Base-by-base conservation (phyloP, 139 green algal genomes). In the Pseudopediastrum boryanum region DNA sequence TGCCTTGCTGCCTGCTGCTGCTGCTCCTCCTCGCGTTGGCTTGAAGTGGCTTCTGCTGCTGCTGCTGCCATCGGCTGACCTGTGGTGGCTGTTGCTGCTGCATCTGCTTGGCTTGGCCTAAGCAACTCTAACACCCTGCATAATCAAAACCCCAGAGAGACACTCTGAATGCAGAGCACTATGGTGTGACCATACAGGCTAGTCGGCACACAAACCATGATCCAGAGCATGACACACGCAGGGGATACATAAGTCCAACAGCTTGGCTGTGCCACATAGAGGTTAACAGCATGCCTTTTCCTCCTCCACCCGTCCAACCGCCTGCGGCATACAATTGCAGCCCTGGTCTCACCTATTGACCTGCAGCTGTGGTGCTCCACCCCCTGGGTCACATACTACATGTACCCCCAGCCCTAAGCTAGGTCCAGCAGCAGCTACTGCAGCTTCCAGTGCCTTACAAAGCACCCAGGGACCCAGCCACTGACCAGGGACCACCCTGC, bases 401-500 rank as follows among this genome's bases (percentile, higher is more conserved):
- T 87, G 75, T 23, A 95, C 81, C 0, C 67, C 70, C 13, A 95
- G 64, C 0, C 83, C 85, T 48, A 70, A 58, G 8, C 16, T 58
- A 58, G 48, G 27, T 46, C 59, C 27, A 72, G 73, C 33, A 46
- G 85, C 64, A 29, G 35, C 38, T 50, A 56, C 83, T 7, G 89
- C 71, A 16, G 85, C 83, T 68, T 90, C 86, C 68, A 98, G 54
- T 42, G 90, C 79, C 25, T 89, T 84, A 86, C 92, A 98, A 50
- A 97, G 84, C 36, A 86, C 88, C 85, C 90, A 97, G 0, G 95
- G 95, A 0, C 95, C 95, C 59, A 98, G 72, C 95, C 95, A 98
- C 61, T 86, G 77, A 2, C 95, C 95, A 2, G 92, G 76, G 7
- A 89, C 79, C 5, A 98, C 88, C 35, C 93, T 95, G 89, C 58